Percentiles rank a stretch among this genome's conserved stretches.
Evolutionary conservation across 176 grass and related monocot genomes (phyloP).

Genomic region (Oryza longistaminata): DNA sequence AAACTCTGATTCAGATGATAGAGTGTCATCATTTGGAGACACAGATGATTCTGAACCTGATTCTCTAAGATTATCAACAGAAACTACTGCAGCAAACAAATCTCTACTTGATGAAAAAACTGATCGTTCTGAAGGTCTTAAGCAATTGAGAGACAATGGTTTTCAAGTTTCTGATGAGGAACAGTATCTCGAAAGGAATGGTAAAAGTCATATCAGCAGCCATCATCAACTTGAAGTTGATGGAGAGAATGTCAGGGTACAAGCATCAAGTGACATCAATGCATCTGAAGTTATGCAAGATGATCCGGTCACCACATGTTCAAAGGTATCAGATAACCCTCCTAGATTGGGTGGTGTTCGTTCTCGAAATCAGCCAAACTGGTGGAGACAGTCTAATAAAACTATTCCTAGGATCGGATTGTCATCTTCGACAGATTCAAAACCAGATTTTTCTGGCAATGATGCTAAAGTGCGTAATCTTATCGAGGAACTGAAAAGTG

Average conservation of each 20-base stretch:
- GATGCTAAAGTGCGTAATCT: conserved; percentile 53
- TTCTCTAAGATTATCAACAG: conserved; percentile 35
- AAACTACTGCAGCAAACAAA: conserved; percentile 45
- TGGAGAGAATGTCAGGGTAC: conserved; percentile 31
- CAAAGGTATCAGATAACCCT: conserved; percentile 37
- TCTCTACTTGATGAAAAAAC: conserved; percentile 11
- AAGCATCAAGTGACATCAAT: conserved; percentile 36
- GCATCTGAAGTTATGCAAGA: conserved; percentile 52
- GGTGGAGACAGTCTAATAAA: conserved; percentile 48
- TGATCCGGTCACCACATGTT: conserved; percentile 1
- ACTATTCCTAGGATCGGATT: conserved; percentile 40
- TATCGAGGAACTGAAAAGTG: conserved; percentile 64
- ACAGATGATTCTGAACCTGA: conserved; percentile 45
- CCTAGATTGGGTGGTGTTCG: conserved; percentile 37
- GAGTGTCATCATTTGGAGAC: conserved; percentile 23
- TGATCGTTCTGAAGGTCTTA: conserved; percentile 23
- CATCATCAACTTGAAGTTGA: conserved; percentile 15
- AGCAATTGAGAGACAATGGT: conserved; percentile 30
- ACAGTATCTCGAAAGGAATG: conserved; percentile 18
- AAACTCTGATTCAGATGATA: conserved; percentile 30
- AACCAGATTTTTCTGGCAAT: conserved; percentile 50
- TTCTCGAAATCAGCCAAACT: conserved; percentile 44
- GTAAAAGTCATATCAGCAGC: conserved; percentile 31
- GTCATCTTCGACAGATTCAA: conserved; percentile 39
- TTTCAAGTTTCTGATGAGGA: conserved; percentile 25